Percentiles rank a stretch among this genome's conserved stretches.
phyloP scores from a whole-genome alignment of 2,329 filamentous ascomycete genomes.

The Cryphonectria radicalis region DNA sequence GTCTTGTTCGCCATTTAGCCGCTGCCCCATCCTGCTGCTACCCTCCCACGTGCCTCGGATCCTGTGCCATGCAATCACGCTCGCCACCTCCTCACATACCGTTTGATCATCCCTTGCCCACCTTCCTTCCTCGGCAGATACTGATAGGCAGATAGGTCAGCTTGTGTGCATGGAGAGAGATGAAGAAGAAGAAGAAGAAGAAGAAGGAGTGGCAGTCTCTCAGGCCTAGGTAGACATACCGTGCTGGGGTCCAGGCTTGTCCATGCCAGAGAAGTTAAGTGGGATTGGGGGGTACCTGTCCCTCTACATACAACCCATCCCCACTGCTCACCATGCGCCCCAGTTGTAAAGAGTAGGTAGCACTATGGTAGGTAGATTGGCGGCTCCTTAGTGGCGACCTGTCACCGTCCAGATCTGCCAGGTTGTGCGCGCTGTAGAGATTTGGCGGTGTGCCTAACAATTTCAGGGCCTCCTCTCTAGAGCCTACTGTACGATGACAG shows the following conservation, averaged over 20 bases:
- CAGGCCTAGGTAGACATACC: neutral
- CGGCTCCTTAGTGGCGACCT: neutral
- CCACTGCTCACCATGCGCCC: neutral
- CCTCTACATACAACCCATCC: neutral
- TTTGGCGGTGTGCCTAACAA: conserved; percentile 12
- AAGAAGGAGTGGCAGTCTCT: neutral
- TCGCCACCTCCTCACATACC: neutral
- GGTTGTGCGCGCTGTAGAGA: neutral
- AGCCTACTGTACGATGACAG: neutral
- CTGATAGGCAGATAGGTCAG: neutral
- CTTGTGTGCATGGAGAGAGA: neutral
- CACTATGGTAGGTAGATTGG: neutral
- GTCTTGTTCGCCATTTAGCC: neutral
- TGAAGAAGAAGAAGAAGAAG: neutral
- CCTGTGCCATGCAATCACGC: neutral
- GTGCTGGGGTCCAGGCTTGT: neutral
- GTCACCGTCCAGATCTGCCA: neutral
- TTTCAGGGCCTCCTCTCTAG: neutral
- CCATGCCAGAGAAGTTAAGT: neutral
- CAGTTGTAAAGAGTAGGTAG: neutral
- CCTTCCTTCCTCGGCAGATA: neutral
- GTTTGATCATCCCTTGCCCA: neutral
- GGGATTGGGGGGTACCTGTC: no score
- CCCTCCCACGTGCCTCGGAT: neutral
- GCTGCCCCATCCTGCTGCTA: neutral